Base-by-base conservation (phyloP, 305 asterid genomes). In the Rubia peregrina region DNA sequence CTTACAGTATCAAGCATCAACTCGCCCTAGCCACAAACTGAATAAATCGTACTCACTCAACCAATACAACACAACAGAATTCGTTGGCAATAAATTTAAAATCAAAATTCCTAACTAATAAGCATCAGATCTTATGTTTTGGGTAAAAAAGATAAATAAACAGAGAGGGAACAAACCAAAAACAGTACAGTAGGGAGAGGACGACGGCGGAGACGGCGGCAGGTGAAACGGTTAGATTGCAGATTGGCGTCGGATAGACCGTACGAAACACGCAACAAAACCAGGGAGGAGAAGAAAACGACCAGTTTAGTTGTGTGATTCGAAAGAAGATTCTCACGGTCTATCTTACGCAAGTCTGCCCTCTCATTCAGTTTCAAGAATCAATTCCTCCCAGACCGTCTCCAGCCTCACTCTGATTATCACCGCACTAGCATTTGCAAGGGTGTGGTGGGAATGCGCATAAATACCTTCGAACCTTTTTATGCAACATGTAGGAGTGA, bases 211-310 rank as follows among this genome's bases (percentile, higher is more conserved):
- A 11, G 21, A 19, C 11, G 53, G 72, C 33, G 16, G 60, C 14
- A 43, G 40, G 16, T 5, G 70, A 61, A 55, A 46, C 51, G 53
- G 53, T 30, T 6, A n/a, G 66, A 68, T 22, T 61, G 83, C 81
- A 80, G 81, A 80, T 67, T 77, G 73, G 81, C 84, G 81, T 77
- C 41, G 74, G 75, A 80, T 77, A 80, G 81, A 80, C 84, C 84
- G 84, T 74, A 80, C 79, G 81, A 77, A 77, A 62, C 81, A 77
- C 81, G 76, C 78, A 65, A 65, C 65, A 42, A 44, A 64, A 61
- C 14, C 19, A 26, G 64, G 55, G 36, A 2, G 44, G 16, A 16
- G 67, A 61, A 36, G 48, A 56, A 44, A 22, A 38, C 33, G 61
- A 17, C 55, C 76, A 11, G 19, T 61, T 53, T 41, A 73, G 71